Evolutionary conservation across 352 stramenopile genomes (phyloP), one percentile per base, ranked within the genome.

Genomic region (Pythium aquatile): DNA sequence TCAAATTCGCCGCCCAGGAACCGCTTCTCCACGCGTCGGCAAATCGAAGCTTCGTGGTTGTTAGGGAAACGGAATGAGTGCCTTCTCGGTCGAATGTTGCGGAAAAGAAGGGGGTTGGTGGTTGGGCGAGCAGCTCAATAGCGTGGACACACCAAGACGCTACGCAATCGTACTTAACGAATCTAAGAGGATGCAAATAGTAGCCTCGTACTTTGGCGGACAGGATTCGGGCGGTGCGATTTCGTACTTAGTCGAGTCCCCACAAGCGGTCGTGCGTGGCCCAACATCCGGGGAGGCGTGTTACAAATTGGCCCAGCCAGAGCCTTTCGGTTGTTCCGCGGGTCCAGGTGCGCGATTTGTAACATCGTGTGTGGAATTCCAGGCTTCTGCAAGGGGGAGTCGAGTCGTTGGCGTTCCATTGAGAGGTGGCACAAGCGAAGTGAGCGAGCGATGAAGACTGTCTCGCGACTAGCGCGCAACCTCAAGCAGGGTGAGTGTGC

Each of bases 401-500:
- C 60, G 52, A 66, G 61, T 68, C 55, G 61, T 55, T 68, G 61
- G 61, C 47, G 61, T 68, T 68, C 61, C 54, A 61, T 56, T 44
- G 40, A 61, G 37, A 37, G 48, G 35, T 42, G 44, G 39, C 8
- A 63, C 33, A 47, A 32, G 3, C 30, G 39, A 54, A 57, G 16
- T 44, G 17, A 30, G 26, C 44, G n/a, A 28, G 47, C 20, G 11
- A 72, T 72, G 66, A 72, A 72, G 66, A 65, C 55, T 14, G 66
- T 72, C 55, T 46, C 66, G 66, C 66, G 66, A 16, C 57, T 72
- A 30, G 66, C 60, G 60, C 66, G 66, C 60, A 72, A 58, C 55
- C 55, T 72, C 55, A 68, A 72, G 66, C 66, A 72, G 40, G 66
- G 66, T 72, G 54, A 55, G 65, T 53, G 2, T 5, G 0, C 20